Percentiles rank a stretch among this genome's conserved stretches.
These are phyloP conservation scores for Pseudofabraea citricarpa DNA, from an alignment of 2,329 filamentous ascomycete genomes.

Conservation along the genomic window DNA sequence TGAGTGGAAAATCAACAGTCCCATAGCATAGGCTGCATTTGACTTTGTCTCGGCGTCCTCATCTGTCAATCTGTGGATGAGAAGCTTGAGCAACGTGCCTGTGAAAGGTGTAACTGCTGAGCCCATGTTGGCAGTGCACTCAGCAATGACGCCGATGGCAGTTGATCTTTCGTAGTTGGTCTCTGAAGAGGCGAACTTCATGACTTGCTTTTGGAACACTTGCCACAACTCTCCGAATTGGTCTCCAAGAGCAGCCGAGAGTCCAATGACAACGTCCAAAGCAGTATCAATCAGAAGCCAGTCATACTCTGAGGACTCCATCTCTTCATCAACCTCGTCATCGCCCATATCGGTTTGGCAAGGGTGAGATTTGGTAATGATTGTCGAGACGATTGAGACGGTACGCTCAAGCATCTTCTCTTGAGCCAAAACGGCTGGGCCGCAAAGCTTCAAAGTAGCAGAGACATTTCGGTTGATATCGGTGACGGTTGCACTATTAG, in stretches of 20 bases:
- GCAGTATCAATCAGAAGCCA: conserved; percentile 96
- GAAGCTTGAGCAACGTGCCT: conserved; percentile 66
- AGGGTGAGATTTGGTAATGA: conserved; percentile 86
- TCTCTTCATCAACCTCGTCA: conserved; percentile 65
- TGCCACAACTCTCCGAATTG: conserved; percentile 89
- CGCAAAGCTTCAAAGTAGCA: conserved; percentile 84
- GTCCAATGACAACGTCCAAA: conserved; percentile 81
- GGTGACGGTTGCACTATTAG: conserved; percentile 72
- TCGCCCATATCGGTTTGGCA: conserved; percentile 89
- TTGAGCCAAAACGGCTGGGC: conserved; percentile 76
- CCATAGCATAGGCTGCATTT: conserved; percentile 89
- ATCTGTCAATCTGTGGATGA: conserved; percentile 83
- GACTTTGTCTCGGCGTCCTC: conserved; percentile 90
- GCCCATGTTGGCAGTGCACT: conserved; percentile 83
- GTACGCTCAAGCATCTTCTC: conserved; percentile 71
- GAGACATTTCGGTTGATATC: conserved; percentile 94
- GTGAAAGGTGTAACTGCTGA: conserved; percentile 79
- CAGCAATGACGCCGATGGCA: conserved; percentile 86
- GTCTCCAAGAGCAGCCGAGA: conserved; percentile 75
- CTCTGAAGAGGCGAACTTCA: conserved; percentile 82
- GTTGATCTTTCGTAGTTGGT: conserved; percentile 86
- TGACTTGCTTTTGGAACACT: conserved; percentile 86
- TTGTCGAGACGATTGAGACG: conserved; percentile 67
- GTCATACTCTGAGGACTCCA: conserved; percentile 87
- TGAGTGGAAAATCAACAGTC: conserved; percentile 79